phyloP scores from a whole-genome alignment of 2,329 filamentous ascomycete species.

The Penicillium palitans region DNA sequence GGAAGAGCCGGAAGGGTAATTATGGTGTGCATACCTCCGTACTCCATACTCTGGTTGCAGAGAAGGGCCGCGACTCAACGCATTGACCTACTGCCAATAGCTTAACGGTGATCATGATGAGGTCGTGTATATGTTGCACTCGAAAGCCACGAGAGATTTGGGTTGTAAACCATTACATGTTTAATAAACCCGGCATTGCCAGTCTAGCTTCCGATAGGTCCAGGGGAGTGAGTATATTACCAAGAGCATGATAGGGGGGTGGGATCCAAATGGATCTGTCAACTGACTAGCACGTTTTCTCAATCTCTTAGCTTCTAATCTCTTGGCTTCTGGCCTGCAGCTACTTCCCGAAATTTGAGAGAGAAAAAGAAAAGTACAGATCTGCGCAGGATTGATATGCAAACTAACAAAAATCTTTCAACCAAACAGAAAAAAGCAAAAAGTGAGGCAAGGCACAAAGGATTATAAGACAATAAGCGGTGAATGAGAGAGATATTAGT shows the following conservation, averaged over 20 bases:
- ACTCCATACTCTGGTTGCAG: constrained; percentile 9
- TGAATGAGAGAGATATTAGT: constrained; percentile 18
- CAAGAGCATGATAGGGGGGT: background rate
- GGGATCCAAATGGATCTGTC: constrained; percentile 20
- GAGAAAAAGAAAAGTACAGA: background rate
- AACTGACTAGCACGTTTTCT: constrained; percentile 11
- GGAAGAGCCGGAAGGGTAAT: constrained; percentile 17
- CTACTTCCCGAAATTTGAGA: constrained; percentile 5
- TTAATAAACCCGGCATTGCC: background rate
- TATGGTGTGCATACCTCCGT: constrained; percentile 24
- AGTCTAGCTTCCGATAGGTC: constrained; percentile 8
- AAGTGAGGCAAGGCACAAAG: constrained; percentile 6
- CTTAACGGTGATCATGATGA: constrained; percentile 21
- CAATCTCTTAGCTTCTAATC: background rate
- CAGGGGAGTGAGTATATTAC: background rate
- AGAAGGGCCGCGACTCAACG: constrained; percentile 18
- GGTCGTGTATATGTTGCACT: constrained; percentile 15
- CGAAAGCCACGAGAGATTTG: constrained; percentile 3
- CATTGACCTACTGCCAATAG: constrained; percentile 22
- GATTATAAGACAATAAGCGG: constrained; percentile 21
- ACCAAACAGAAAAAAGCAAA: constrained; percentile 12
- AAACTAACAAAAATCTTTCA: constrained; percentile 3
- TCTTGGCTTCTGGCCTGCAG: background rate
- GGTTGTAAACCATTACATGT: background rate
- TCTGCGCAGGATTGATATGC: constrained; percentile 7